Conservation (phyloP, 2,329 filamentous ascomycete species). For the Hirsutella rhossiliensis region DNA sequence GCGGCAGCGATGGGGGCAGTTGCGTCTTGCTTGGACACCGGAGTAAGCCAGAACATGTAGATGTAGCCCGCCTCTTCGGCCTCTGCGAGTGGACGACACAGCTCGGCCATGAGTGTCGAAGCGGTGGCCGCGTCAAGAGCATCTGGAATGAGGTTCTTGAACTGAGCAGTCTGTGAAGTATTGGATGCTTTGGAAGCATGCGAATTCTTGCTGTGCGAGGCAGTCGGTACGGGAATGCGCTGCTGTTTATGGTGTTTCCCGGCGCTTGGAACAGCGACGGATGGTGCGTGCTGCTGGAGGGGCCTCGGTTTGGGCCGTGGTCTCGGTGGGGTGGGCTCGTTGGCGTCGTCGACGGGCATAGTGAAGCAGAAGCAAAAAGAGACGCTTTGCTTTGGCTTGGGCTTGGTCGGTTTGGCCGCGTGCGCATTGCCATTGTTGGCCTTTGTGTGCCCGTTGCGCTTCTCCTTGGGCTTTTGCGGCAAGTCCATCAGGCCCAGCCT, state of each 20-base stretch:
- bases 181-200: conserved; percentile 17
- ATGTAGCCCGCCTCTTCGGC: conserved; percentile 82
- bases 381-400: conserved; percentile 18
- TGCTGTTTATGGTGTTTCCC: background rate
- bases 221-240: conserved; percentile 4
- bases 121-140: conserved; percentile 54
- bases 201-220: conserved; percentile 17
- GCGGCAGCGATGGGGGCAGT: conserved; percentile 46
- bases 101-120: conserved; percentile 61
- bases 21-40: conserved; percentile 37
- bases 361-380: conserved; percentile 41
- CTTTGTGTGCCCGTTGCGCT: conserved; percentile 10
- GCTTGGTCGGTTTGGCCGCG: conserved; percentile 8
- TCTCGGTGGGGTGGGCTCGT: conserved; percentile 21
- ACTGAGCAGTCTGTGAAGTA: conserved; percentile 16
- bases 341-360: conserved; percentile 31
- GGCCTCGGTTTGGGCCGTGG: conserved; percentile 33
- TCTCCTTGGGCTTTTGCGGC: conserved; percentile 13
- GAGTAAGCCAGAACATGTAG: conserved; percentile 96
- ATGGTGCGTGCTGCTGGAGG: conserved; percentile 21
- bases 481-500: conserved; percentile 65
- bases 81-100: conserved; percentile 54
- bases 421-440: conserved; percentile 1
- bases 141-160: conserved; percentile 50
- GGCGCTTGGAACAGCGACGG: conserved; percentile 8